Conservation (phyloP, 2,329 filamentous ascomycete species). For the Zymoseptoria crescenta region DNA sequence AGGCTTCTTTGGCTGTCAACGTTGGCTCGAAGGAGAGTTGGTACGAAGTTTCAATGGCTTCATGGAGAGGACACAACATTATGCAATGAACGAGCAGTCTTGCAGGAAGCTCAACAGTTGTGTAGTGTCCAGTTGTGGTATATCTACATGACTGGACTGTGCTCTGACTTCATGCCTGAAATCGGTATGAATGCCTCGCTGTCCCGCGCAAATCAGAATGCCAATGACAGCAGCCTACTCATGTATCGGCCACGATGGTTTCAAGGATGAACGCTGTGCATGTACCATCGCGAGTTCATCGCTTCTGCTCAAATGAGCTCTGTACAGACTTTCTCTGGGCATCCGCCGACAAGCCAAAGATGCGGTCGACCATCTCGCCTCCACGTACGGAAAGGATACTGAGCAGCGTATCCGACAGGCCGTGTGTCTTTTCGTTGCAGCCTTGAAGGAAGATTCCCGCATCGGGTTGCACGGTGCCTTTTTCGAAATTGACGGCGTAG, state of each 20-base stretch:
- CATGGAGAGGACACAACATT: background rate
- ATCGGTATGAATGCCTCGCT: background rate
- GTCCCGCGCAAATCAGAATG: background rate
- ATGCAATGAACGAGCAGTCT: background rate
- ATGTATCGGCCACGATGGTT: background rate
- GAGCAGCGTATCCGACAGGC: constrained; percentile 48
- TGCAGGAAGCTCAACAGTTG: background rate
- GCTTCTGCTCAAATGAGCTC: constrained; percentile 6
- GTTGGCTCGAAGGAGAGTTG: background rate
- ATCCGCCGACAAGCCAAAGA: constrained; percentile 25
- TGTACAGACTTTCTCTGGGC: constrained; percentile 10
- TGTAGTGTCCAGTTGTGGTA: background rate
- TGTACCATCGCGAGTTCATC: background rate
- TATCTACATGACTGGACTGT: background rate
- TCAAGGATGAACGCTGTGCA: background rate
- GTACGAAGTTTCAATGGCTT: background rate
- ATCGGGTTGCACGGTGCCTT: constrained; percentile 58
- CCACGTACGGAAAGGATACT: constrained; percentile 31
- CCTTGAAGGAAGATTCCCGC: constrained; percentile 89
- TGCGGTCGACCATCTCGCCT: constrained; percentile 32
- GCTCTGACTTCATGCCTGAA: background rate
- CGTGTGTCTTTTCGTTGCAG: constrained; percentile 87
- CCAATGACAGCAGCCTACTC: background rate
- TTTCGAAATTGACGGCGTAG: constrained; percentile 67
- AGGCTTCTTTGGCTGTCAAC: background rate